These are phyloP conservation scores for Neurospora sp. DNA, from an alignment of 495 filamentous ascomycete species.

Conservation along the genomic window DNA sequence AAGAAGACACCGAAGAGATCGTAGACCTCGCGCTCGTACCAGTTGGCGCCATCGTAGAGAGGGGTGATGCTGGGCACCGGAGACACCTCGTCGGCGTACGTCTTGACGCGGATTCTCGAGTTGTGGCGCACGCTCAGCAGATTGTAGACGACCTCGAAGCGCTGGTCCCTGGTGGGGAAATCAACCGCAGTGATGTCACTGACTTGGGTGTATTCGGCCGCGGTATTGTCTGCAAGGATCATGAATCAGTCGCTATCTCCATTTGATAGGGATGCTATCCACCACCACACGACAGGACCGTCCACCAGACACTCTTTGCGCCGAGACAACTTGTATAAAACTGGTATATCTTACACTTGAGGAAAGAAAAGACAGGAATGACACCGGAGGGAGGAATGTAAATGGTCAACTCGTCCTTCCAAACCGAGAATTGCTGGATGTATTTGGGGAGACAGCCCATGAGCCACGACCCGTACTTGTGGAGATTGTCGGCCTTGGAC, in stretches of 20 bases:
- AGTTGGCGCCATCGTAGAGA: constrained; percentile 92
- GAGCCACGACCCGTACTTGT: constrained; percentile 92
- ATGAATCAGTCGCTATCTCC: background rate
- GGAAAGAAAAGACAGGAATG: constrained; percentile 84
- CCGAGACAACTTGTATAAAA: background rate
- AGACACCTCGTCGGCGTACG: constrained; percentile 94
- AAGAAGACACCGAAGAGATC: constrained; percentile 99
- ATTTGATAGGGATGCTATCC: background rate
- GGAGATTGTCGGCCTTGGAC: constrained; percentile 71
- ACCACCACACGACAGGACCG: constrained; percentile 1
- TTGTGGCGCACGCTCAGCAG: constrained; percentile 92
- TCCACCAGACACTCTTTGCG: background rate
- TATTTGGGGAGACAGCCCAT: constrained; percentile 96
- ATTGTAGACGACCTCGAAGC: constrained; percentile 99
- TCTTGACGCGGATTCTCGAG: constrained; percentile 94
- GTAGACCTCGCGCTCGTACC: constrained; percentile 98
- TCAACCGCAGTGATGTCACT: constrained; percentile 90
- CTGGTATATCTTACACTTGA: constrained; percentile 55
- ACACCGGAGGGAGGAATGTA: constrained; percentile 82
- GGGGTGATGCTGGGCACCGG: constrained; percentile 80
- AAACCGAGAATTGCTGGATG: constrained; percentile 97
- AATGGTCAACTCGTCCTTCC: constrained; percentile 97
- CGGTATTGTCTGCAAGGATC: constrained; percentile 58
- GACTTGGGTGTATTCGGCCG: constrained; percentile 91
- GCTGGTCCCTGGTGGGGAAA: constrained; percentile 84